phyloP scores from a whole-genome alignment of 192 early-diverging fungal genomes.

The Rhizophagus prolifer region DNA sequence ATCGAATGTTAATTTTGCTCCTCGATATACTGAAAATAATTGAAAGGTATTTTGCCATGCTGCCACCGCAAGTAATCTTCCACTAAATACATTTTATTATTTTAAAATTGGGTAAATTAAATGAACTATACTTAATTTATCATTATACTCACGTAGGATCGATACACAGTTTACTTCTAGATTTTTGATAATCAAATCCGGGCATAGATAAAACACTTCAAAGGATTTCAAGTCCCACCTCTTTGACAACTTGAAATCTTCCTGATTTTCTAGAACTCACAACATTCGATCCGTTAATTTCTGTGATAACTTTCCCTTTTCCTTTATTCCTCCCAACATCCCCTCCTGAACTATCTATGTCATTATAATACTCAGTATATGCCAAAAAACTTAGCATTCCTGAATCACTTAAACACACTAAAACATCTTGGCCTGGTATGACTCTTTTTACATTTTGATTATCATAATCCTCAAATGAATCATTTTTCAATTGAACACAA shows the following conservation, averaged over 20 bases:
- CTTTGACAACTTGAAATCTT: conserved; percentile 8
- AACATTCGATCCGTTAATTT: neutral
- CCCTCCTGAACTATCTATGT: neutral
- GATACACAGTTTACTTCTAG: neutral
- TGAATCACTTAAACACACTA: conserved; percentile 38
- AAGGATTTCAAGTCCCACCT: neutral
- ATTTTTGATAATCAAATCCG: conserved; percentile 19
- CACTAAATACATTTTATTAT: neutral
- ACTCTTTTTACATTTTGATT: neutral
- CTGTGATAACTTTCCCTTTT: neutral
- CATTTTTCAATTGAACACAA: too few relatives aligned
- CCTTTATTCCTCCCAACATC: neutral
- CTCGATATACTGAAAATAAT: neutral
- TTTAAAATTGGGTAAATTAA: neutral
- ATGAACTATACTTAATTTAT: neutral
- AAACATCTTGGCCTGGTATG: conserved; percentile 19
- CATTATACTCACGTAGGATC: conserved; percentile 10
- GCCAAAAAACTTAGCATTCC: conserved; percentile 39
- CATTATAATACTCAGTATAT: conserved; percentile 3
- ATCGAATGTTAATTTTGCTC: neutral
- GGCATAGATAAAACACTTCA: neutral
- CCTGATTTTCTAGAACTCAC: neutral
- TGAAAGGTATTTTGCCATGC: conserved; percentile 24
- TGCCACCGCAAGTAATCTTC: conserved; percentile 10
- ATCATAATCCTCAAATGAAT: neutral